A percentile compares a stretch with the other conserved stretches of the same genome.
Evolutionary conservation across 2,329 filamentous ascomycete species (phyloP).

Genomic region (Trichoderma lentiforme): DNA sequence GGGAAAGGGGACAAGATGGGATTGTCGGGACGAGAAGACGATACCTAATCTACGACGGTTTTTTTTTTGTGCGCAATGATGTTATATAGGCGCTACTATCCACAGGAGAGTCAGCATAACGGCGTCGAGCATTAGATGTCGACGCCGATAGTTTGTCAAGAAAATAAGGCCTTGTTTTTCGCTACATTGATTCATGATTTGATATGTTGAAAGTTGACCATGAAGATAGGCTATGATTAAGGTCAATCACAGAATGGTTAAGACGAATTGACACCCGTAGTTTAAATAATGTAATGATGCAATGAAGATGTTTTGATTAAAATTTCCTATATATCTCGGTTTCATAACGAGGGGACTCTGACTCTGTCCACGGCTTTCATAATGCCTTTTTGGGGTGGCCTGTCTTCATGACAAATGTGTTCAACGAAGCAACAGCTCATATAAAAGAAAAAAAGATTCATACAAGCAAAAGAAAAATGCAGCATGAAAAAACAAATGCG

Average conservation of each 20-base stretch:
- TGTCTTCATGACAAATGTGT: neutral
- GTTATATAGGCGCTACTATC: conserved; percentile 1
- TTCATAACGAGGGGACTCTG: conserved; percentile 14
- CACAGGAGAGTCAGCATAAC: neutral
- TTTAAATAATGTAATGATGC: neutral
- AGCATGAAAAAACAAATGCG: neutral
- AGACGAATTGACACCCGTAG: neutral
- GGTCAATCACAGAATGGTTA: neutral
- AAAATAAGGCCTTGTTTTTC: neutral
- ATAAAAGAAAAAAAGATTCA: neutral
- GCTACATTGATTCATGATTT: neutral
- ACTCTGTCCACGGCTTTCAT: neutral
- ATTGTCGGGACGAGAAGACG: conserved; percentile 2
- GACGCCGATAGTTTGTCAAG: neutral
- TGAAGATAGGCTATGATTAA: neutral
- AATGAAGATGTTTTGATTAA: conserved; percentile 9
- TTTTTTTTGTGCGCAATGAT: conserved; percentile 4
- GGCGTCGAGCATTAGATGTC: neutral
- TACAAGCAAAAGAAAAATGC: neutral
- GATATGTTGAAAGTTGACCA: neutral
- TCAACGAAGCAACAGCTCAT: neutral
- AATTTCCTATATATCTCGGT: conserved; percentile 10
- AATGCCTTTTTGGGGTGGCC: neutral
- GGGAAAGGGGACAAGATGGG: neutral
- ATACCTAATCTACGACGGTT: conserved; percentile 1